Evolutionary conservation across 495 filamentous ascomycete species (phyloP), one percentile per base, ranked within the genome.

Genomic region (Daldinia loculata): DNA sequence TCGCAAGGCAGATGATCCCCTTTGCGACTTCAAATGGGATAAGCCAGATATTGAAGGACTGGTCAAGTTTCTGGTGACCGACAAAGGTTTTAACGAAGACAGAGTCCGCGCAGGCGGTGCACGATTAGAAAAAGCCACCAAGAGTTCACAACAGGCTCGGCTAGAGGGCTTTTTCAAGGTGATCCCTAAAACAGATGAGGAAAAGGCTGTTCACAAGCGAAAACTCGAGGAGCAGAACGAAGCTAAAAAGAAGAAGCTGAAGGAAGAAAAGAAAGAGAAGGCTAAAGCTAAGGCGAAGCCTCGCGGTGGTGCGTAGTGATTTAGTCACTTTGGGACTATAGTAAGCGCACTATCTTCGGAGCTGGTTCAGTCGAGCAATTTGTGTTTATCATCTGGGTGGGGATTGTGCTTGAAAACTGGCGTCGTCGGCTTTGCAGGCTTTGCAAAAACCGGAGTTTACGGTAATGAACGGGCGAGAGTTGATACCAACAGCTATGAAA

Each of bases 161-260:
- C 80, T 99, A n/a, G 93, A 97, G 75, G 95, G 97, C 14, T 99
- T 99, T 82, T 99, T 99, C 87, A 97, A 97, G 81, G 89, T 93
- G 12, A 79, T 97, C n/a, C 91, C 92, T 51, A 94, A 92, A 82
- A 93, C 93, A 3, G 90, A 93, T 12, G 90, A 90, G 60, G 90
- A 98, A 81, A 90, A 94, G 73, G 89, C 89, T 59, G 87, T 68
- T 45, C 81, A 97, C 74, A 98, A 99, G 87, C 86, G 95, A 75
- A 99, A 98, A 84, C 88, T 94, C 34, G 95, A 97, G 53, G 90
- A 92, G 81, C 95, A 97, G 81, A 80, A 90, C 32, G 92, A 91
- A 67, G 91, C 92, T 72, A 93, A 93, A 80, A 97, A 95, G 83
- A 97, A 97, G 85, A 95, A 93, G 82, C 85, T 92, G 75, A 99